A percentile compares a stretch with the other conserved stretches of the same genome.
Conservation (phyloP, 768 basidiomycete species). For the Sutorius australiensis region DNA sequence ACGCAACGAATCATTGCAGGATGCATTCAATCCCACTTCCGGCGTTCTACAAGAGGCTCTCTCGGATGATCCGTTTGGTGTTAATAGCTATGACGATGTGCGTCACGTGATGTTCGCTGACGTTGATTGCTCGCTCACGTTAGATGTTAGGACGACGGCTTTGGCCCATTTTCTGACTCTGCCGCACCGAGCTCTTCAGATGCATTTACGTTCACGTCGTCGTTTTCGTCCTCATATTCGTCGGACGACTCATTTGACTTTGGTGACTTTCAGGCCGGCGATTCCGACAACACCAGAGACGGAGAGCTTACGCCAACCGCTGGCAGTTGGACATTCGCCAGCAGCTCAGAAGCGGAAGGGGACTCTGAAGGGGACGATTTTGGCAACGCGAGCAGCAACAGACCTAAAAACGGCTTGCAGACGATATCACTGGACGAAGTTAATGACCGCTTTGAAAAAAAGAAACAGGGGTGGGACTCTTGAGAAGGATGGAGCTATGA, state of each 20-base stretch:
- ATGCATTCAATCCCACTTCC: conserved; percentile 46
- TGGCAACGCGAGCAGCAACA: conserved; percentile 14
- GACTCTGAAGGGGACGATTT: conserved; percentile 34
- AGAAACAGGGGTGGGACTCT: conserved; percentile 16
- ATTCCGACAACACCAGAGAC: conserved; percentile 26
- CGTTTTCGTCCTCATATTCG: conserved; percentile 52
- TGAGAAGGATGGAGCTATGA: neutral
- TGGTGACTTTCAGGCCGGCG: conserved; percentile 68
- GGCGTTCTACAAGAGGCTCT: conserved; percentile 33
- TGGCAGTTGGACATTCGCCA: conserved; percentile 69
- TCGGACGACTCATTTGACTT: conserved; percentile 75
- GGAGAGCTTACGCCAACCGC: conserved; percentile 59
- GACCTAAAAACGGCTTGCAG: conserved; percentile 18
- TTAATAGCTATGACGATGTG: conserved; percentile 49
- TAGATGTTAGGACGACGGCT: conserved; percentile 51
- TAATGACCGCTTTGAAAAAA: conserved; percentile 20
- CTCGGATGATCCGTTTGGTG: conserved; percentile 49
- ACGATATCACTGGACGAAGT: conserved; percentile 28
- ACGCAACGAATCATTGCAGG: conserved; percentile 31
- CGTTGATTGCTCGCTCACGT: neutral
- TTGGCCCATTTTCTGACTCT: conserved; percentile 78
- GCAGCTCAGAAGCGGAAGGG: conserved; percentile 32
- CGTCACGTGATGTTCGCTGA: conserved; percentile 8
- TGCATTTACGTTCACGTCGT: conserved; percentile 48
- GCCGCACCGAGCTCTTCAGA: conserved; percentile 45